phyloP scores from a whole-genome alignment of 2,329 filamentous ascomycete genomes.

The Colletotrichum tabaci region DNA sequence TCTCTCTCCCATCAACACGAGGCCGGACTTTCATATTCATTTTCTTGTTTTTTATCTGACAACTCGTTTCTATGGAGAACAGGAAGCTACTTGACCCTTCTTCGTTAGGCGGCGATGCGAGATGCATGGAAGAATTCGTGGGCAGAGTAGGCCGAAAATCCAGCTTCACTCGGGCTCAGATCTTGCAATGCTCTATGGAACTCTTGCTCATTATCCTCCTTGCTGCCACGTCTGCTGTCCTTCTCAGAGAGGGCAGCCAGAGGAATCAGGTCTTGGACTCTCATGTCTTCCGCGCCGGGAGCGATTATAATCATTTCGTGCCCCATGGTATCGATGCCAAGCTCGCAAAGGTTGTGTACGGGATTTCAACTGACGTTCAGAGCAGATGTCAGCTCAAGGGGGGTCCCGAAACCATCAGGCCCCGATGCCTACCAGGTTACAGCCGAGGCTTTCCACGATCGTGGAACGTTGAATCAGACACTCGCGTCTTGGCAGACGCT shows the following conservation, averaged over 20 bases:
- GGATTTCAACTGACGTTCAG: not conserved
- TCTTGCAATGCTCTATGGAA: not conserved
- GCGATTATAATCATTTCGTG: conserved; percentile 2
- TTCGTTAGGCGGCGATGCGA: not conserved
- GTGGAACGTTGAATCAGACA: not conserved
- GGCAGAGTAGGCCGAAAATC: not conserved
- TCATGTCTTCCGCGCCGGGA: not conserved
- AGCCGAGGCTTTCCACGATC: not conserved
- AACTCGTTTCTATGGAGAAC: not conserved
- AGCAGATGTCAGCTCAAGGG: conserved; percentile 4
- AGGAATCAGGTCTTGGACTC: not conserved
- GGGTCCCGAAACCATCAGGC: not conserved
- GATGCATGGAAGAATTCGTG: not conserved
- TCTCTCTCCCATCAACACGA: too few relatives aligned
- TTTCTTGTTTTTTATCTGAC: too few relatives aligned
- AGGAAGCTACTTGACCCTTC: not conserved
- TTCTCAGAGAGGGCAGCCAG: not conserved
- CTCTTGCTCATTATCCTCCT: not conserved
- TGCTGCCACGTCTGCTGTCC: not conserved
- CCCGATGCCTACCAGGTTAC: conserved; percentile 4
- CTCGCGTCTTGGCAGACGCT: not conserved
- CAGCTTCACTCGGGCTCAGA: not conserved
- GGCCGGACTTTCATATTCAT: too few relatives aligned
- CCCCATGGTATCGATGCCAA: not conserved
- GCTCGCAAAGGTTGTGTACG: not conserved